Conservation (phyloP, 2,329 filamentous ascomycete genomes). For the Fusarium sp. region DNA sequence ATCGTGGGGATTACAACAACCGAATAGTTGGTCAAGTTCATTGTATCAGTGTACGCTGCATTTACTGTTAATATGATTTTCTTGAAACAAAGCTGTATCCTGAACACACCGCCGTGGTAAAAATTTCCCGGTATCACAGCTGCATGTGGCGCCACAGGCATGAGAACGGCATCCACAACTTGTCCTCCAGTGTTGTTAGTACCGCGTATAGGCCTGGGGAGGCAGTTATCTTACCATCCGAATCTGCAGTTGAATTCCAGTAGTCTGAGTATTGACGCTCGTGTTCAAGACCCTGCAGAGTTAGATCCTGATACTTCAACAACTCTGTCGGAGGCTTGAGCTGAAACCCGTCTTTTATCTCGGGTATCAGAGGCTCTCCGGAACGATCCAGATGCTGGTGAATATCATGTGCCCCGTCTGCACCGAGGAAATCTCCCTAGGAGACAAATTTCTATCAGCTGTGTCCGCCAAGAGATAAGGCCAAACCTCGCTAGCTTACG, state of each 20-base stretch:
- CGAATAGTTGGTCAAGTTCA: slow-evolving; percentile 71
- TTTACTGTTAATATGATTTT: accelerated
- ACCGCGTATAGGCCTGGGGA: not conserved
- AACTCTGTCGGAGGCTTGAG: slow-evolving; percentile 45
- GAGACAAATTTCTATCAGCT: not conserved
- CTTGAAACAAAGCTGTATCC: accelerated
- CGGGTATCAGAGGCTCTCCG: slow-evolving; percentile 64
- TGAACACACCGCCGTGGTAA: slow-evolving; percentile 48
- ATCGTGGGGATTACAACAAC: slow-evolving; percentile 68
- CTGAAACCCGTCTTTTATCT: slow-evolving; percentile 54
- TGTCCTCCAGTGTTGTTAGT: slow-evolving; percentile 49
- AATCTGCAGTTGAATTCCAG: slow-evolving; percentile 67
- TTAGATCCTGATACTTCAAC: slow-evolving; percentile 58
- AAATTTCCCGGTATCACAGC: slow-evolving; percentile 63
- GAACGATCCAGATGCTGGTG: slow-evolving; percentile 65
- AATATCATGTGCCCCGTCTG: slow-evolving; percentile 55
- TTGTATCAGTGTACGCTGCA: slow-evolving; percentile 52
- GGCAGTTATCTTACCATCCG: slow-evolving; percentile 58
- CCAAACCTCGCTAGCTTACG: not conserved
- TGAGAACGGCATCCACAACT: slow-evolving; percentile 68
- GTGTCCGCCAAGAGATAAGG: no score
- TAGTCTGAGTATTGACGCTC: slow-evolving; percentile 73
- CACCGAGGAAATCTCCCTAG: slow-evolving; percentile 49
- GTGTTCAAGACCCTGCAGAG: slow-evolving; percentile 66
- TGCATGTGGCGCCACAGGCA: slow-evolving; percentile 63